These are phyloP conservation scores for Penicillium glabrum DNA, from an alignment of 2,329 filamentous ascomycete species.

Conservation along the genomic window DNA sequence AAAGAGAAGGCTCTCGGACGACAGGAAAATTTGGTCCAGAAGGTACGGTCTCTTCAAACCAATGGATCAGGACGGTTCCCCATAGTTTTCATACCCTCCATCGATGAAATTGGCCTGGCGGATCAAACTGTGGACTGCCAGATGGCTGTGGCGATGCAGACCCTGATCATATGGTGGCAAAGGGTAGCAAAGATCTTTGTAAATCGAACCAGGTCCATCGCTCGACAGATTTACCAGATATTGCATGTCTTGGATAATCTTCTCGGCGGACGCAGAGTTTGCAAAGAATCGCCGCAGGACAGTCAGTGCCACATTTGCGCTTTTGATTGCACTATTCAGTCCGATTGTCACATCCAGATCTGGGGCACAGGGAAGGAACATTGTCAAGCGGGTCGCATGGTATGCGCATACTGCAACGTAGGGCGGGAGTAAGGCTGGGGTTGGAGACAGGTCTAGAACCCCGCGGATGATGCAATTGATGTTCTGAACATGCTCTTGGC, in stretches of 20 bases:
- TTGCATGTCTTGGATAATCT: slow-evolving; percentile 8
- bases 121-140: slow-evolving; percentile 12
- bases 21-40: neutral
- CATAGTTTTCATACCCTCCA: slow-evolving; percentile 5
- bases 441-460: neutral
- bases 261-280: neutral
- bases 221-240: neutral
- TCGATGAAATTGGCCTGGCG: slow-evolving; percentile 11
- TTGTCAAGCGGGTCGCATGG: slow-evolving; percentile 8
- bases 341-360: neutral
- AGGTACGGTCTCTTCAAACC: neutral
- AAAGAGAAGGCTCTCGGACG: neutral
- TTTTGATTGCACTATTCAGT: neutral
- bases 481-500: slow-evolving; percentile 4
- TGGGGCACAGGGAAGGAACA: slow-evolving; percentile 6
- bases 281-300: slow-evolving; percentile 3
- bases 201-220: slow-evolving; percentile 1
- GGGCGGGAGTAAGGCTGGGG: neutral
- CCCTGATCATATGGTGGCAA: slow-evolving; percentile 8
- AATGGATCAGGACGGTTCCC: neutral
- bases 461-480: slow-evolving; percentile 5
- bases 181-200: slow-evolving; percentile 3
- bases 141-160: slow-evolving; percentile 8
- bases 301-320: slow-evolving; percentile 1
- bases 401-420: slow-evolving; percentile 13